Evolutionary conservation across 305 asterid genomes (phyloP).

Genomic region (Fraxinus baroniana): DNA sequence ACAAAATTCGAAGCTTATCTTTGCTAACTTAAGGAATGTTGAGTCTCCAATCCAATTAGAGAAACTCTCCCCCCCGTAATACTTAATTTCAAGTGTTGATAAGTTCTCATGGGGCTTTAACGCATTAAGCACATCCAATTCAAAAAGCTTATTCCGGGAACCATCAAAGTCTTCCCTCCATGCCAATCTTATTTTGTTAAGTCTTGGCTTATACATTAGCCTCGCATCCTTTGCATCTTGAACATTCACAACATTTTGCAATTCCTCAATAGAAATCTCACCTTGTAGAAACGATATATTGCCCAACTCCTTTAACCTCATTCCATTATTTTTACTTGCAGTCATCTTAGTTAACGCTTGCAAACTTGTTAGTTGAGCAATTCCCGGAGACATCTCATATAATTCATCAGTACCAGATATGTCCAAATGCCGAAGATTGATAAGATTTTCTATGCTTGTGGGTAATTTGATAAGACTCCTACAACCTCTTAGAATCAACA

Average conservation of each 20-base stretch:
- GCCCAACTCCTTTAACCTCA: slow-evolving; percentile 4
- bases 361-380: slow-evolving; percentile 2
- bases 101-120: slow-evolving; percentile 26
- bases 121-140: slow-evolving; percentile 21
- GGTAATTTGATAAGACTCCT: slow-evolving; percentile 12
- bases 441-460: background rate
- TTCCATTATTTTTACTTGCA: background rate
- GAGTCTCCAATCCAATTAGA: slow-evolving; percentile 35
- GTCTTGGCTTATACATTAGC: slow-evolving; percentile 22
- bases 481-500: slow-evolving; percentile 20
- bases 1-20: too few species aligned
- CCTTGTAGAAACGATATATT: slow-evolving; percentile 11
- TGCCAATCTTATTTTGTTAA: slow-evolving; percentile 17
- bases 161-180: slow-evolving; percentile 23
- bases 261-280: slow-evolving; percentile 18
- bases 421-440: slow-evolving; percentile 30
- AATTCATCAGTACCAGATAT: background rate
- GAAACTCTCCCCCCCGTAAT: slow-evolving; percentile 26
- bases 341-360: background rate
- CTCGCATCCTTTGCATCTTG: background rate
- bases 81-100: slow-evolving; percentile 17
- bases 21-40: background rate
- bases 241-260: slow-evolving; percentile 27
- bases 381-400: slow-evolving; percentile 10
- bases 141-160: slow-evolving; percentile 9